These are phyloP conservation scores for Debaryomyces robertsiae DNA, from an alignment of 1,139 yeast genomes.

Conservation along the genomic window DNA sequence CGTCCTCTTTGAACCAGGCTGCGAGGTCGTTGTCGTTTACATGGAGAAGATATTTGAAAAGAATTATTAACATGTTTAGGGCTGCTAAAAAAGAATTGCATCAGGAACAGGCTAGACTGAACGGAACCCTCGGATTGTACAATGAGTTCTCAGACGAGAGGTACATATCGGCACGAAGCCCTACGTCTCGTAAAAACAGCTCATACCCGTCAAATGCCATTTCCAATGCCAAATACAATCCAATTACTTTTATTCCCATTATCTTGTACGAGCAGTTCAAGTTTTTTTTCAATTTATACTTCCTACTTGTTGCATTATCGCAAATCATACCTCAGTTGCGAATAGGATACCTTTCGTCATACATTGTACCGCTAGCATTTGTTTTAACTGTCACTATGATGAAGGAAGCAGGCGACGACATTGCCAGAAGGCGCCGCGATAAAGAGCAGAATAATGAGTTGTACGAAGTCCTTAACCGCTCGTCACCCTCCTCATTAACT, in stretches of 20 bases:
- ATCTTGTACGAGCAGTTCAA: slow-evolving; percentile 94
- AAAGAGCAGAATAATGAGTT: slow-evolving; percentile 82
- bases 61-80: slow-evolving; percentile 24
- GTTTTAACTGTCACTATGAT: slow-evolving; percentile 91
- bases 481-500: slow-evolving; percentile 21
- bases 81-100: slow-evolving; percentile 31
- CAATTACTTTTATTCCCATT: slow-evolving; percentile 83
- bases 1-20: slow-evolving; percentile 21
- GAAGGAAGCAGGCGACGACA: slow-evolving; percentile 94
- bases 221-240: slow-evolving; percentile 93
- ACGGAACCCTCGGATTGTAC: slow-evolving; percentile 12
- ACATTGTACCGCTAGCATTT: slow-evolving; percentile 90
- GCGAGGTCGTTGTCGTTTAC: slow-evolving; percentile 19
- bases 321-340: slow-evolving; percentile 90
- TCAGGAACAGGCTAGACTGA: slow-evolving; percentile 26
- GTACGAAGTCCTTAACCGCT: slow-evolving; percentile 66
- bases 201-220: slow-evolving; percentile 75
- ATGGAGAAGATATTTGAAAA: slow-evolving; percentile 19
- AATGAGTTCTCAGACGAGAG: slow-evolving; percentile 26
- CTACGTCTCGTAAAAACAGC: slow-evolving; percentile 20
- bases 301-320: slow-evolving; percentile 87
- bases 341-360: slow-evolving; percentile 91
- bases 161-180: slow-evolving; percentile 41
- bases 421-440: slow-evolving; percentile 87
- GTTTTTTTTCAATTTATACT: slow-evolving; percentile 92